A percentile compares a stretch with the other conserved stretches of the same genome.
These are phyloP conservation scores for Gossypium schwendimanii DNA, from an alignment of 441 rosid genomes.

Conservation along the genomic window DNA sequence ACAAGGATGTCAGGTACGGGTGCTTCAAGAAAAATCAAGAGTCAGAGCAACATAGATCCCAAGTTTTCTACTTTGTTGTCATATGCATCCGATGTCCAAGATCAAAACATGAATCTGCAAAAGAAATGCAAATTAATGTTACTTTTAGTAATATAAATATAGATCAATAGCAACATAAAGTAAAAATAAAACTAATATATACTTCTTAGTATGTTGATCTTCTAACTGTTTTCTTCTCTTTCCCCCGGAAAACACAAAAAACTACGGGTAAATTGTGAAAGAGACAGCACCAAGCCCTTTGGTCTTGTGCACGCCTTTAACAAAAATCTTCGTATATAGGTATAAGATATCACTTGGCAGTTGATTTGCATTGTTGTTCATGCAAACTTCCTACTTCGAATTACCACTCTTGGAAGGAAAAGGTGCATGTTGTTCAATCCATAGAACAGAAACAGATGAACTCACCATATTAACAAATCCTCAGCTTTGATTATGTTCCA, in stretches of 20 bases:
- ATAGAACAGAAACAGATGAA: not conserved
- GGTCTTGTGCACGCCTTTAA: not conserved
- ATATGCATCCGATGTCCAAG: not conserved
- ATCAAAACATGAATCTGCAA: not conserved
- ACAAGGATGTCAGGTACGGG: no score
- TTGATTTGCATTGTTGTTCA: not conserved
- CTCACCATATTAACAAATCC: not conserved
- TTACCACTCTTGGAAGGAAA: not conserved
- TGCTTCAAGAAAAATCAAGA: no score
- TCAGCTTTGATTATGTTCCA: not conserved
- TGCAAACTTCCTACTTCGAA: not conserved
- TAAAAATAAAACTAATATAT: not conserved
- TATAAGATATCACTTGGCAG: not conserved
- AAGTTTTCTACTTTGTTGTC: not conserved
- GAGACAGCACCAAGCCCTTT: not conserved
- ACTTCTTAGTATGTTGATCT: not conserved
- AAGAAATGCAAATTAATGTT: not conserved
- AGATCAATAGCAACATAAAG: not conserved
- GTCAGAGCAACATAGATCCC: not conserved
- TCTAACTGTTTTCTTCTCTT: not conserved
- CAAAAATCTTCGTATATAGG: not conserved
- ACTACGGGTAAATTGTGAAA: not conserved
- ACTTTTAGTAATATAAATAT: not conserved
- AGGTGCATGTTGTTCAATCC: not conserved
- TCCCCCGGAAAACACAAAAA: not conserved